Evolutionary conservation across 2,329 filamentous ascomycete genomes (phyloP).

Genomic region (Ophiostoma ips): DNA sequence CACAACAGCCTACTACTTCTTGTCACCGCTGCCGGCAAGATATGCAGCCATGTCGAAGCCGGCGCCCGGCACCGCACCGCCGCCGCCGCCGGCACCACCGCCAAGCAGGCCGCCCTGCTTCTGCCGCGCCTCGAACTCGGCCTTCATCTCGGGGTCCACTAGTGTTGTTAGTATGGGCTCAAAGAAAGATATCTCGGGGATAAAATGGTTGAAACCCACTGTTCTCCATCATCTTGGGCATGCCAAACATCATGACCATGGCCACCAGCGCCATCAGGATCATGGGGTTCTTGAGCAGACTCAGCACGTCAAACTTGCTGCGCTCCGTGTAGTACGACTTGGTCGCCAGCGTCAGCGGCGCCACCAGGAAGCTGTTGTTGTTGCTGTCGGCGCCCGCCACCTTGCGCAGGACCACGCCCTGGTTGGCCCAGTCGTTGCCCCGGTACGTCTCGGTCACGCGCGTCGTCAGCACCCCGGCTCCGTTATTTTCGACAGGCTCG

Average conservation of each 20-base stretch:
- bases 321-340: slow-evolving; percentile 71
- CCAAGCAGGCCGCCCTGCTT: slow-evolving; percentile 48
- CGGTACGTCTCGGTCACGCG: slow-evolving; percentile 70
- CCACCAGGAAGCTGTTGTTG: slow-evolving; percentile 35
- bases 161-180: not conserved
- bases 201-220: slow-evolving; percentile 52
- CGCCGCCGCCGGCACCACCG: slow-evolving; percentile 27
- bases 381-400: slow-evolving; percentile 18
- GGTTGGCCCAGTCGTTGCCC: slow-evolving; percentile 82
- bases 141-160: slow-evolving; percentile 96
- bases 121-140: slow-evolving; percentile 84
- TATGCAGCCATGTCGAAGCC: slow-evolving; percentile 51
- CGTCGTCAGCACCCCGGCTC: slow-evolving; percentile 31
- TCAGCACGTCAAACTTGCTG: slow-evolving; percentile 62
- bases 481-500: slow-evolving; percentile 9
- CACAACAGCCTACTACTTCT: too few relatives aligned
- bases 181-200: not conserved
- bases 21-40: slow-evolving; percentile 36
- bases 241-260: slow-evolving; percentile 72
- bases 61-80: slow-evolving; percentile 26
- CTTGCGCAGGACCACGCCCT: slow-evolving; percentile 46
- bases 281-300: slow-evolving; percentile 88
- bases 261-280: slow-evolving; percentile 80
- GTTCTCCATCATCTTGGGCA: slow-evolving; percentile 92
- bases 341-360: slow-evolving; percentile 38